Evolutionary conservation across 805 yeast species (phyloP), one percentile per base, ranked within the genome.

Genomic region (Cyberlindnera mrakii): DNA sequence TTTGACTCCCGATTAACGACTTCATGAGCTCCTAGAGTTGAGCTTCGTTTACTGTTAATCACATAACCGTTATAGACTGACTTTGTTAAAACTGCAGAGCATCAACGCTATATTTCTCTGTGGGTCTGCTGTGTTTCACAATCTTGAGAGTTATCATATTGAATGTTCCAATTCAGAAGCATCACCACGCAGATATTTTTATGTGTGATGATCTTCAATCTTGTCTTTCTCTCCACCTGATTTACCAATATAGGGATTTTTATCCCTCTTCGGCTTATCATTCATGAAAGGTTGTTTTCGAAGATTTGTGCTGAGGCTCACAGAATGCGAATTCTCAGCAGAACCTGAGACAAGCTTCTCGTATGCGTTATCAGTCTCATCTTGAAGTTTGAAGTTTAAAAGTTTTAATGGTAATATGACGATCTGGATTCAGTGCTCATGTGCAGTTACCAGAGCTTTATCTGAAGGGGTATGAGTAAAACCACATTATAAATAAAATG

Each of bases 91-190:
- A n/a, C n/a, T n/a, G n/a, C n/a, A n/a, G n/a, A 19, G 23, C 23
- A 19, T 19, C 23, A 19, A 19, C 23, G 23, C 5, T 19, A 19
- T 19, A 19, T 19, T 19, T 19, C 7, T 19, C 23, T 19, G 23
- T 19, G 6, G 2, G 23, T 4, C 23, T 19, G 23, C 23, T 5
- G 6, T 19, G 8, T 19, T 5, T 40, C 11, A 55, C 45, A 2
- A 43, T 49, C 31, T 54, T n/a, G n/a, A n/a, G n/a, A n/a, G n/a
- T n/a, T 40, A 11, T 48, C 34, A 43, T 50, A 56, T 14, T 51
- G 35, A n/a, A n/a, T n/a, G n/a, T n/a, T n/a, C n/a, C 6, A 46
- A 15, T 39, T 51, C 54, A 30, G 36, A 50, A 10, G 39, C 23
- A 11, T 41, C 39, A 13, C 40, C 3, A 4, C 23, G 40, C 15